Percentiles rank a stretch among this genome's conserved stretches.
Conservation (phyloP, 2,329 filamentous ascomycete genomes). For the Tricladium varicosporioides region DNA sequence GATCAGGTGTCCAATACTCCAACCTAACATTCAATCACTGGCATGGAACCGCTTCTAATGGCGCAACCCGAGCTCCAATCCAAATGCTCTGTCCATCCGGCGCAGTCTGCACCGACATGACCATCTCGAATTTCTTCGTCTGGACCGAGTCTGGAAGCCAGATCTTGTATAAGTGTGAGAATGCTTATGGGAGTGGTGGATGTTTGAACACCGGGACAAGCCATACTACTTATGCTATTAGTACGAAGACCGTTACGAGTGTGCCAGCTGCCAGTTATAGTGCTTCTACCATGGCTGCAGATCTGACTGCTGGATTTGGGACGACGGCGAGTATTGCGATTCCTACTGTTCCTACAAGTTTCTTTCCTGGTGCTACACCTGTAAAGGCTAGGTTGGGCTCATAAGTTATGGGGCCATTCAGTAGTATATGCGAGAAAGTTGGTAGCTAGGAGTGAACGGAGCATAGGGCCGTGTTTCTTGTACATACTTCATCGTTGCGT, state of each 20-base stretch:
- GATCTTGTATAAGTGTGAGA: slow-evolving; percentile 46
- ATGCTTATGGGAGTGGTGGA: slow-evolving; percentile 47
- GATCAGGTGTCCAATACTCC: slow-evolving; percentile 49
- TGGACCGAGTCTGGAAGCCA: slow-evolving; percentile 47
- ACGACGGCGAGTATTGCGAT: slow-evolving; percentile 15
- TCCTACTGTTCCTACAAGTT: slow-evolving; percentile 20
- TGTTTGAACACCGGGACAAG: slow-evolving; percentile 38
- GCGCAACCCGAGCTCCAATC: slow-evolving; percentile 47
- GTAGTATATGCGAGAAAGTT: too few species aligned
- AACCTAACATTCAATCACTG: slow-evolving; percentile 54
- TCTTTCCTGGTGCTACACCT: slow-evolving; percentile 15
- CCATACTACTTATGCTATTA: slow-evolving; percentile 17
- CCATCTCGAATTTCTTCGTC: slow-evolving; percentile 49
- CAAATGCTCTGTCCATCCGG: slow-evolving; percentile 49
- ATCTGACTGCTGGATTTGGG: slow-evolving; percentile 10
- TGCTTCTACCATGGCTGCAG: slow-evolving; percentile 10
- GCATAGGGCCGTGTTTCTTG: too few species aligned
- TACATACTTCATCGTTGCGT: too few species aligned
- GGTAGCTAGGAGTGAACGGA: too few species aligned
- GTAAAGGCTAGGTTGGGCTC: slow-evolving; percentile 1
- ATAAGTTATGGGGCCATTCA: too few species aligned
- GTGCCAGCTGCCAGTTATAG: slow-evolving; percentile 6
- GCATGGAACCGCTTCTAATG: slow-evolving; percentile 49
- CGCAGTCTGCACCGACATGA: slow-evolving; percentile 51
- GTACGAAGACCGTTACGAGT: slow-evolving; percentile 12